A percentile compares a stretch with the other conserved stretches of the same genome.
These are phyloP conservation scores for Kandelia obovata DNA, from an alignment of 345 rosid species.

Conservation along the genomic window DNA sequence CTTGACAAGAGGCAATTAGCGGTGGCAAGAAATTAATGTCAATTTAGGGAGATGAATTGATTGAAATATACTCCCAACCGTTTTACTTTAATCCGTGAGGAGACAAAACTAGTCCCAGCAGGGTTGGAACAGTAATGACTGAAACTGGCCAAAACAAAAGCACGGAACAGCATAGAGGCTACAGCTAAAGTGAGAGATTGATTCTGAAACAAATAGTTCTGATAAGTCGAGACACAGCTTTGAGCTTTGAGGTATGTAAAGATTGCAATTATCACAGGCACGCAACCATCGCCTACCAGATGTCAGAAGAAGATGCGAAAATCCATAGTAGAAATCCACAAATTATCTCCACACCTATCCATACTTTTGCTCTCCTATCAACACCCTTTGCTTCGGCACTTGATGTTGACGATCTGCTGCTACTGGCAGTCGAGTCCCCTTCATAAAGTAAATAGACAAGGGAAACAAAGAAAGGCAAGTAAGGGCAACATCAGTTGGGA, in stretches of 20 bases:
- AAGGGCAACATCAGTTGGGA: not conserved
- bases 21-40: not conserved
- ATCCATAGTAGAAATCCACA: conserved; percentile 19
- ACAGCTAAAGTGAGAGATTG: too few species aligned
- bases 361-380: conserved; percentile 16
- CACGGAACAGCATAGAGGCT: too few species aligned
- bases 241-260: too few species aligned
- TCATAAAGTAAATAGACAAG: not conserved
- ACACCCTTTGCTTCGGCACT: conserved; percentile 17
- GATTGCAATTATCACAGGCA: too few species aligned
- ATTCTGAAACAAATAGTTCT: too few species aligned
- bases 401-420: conserved; percentile 5
- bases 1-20: not conserved
- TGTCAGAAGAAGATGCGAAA: conserved; percentile 3
- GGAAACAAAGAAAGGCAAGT: not conserved
- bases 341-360: conserved; percentile 36
- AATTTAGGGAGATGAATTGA: not conserved
- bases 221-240: too few species aligned
- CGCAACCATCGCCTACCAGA: too few species aligned
- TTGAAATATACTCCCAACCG: not conserved
- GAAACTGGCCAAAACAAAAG: not conserved
- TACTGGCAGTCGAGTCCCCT: conserved; percentile 18
- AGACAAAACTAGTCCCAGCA: not conserved
- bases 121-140: not conserved
- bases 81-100: not conserved